Percentiles rank a stretch among this genome's conserved stretches.
Conservation (phyloP, 2,329 filamentous ascomycete species). For the Metarhizium sp. region DNA sequence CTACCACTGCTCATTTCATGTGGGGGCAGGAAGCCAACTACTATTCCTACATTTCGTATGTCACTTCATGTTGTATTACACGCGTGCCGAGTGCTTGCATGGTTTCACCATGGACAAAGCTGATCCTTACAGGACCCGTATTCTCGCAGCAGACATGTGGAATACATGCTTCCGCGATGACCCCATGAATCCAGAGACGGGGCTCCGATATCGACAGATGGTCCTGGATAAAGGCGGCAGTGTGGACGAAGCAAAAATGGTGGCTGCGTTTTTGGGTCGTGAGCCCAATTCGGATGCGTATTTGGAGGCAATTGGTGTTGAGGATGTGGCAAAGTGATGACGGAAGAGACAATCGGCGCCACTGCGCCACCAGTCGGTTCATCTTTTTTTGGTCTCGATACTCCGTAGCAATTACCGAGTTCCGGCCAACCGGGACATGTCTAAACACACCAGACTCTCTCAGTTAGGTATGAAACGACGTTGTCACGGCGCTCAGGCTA, state of each 20-base stretch:
- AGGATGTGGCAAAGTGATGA: neutral
- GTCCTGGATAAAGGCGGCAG: constrained; percentile 4
- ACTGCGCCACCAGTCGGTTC: too few species aligned
- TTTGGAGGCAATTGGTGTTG: neutral
- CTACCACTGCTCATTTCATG: neutral
- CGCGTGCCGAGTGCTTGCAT: neutral
- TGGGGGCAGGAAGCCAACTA: constrained; percentile 2
- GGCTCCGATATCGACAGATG: neutral
- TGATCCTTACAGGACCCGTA: neutral
- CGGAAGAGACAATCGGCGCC: neutral
- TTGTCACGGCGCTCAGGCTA: too few species aligned
- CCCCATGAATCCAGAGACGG: neutral
- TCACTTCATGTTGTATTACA: neutral
- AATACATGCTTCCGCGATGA: neutral
- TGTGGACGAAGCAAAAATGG: neutral
- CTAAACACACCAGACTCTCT: neutral
- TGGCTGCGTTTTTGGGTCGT: neutral
- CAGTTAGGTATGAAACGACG: neutral
- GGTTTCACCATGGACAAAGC: neutral
- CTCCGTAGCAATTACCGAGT: too few species aligned
- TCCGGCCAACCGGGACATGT: too few species aligned
- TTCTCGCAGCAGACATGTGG: constrained; percentile 3
- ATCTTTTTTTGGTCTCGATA: too few species aligned
- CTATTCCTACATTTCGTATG: constrained; percentile 4
- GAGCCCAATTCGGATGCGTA: constrained; percentile 1